phyloP scores from a whole-genome alignment of 139 green algal species.

The Coelastrella sp. region DNA sequence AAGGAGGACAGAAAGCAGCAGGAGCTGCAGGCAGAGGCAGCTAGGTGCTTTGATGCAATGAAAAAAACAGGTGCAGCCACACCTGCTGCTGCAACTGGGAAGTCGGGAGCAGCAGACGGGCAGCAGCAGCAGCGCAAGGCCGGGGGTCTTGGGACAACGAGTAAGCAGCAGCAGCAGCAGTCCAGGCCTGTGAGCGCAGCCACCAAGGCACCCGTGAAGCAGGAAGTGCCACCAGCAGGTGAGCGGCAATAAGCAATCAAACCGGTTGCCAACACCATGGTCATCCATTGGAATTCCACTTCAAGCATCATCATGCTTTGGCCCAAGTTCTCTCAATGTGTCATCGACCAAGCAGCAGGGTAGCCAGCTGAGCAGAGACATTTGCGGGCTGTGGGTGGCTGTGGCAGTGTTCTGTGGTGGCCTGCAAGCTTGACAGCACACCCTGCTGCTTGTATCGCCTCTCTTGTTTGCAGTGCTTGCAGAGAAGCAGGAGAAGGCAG shows the following conservation, averaged over 20 bases:
- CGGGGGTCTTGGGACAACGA: neutral
- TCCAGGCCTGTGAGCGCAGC: neutral
- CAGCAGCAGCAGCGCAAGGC: conserved; percentile 8
- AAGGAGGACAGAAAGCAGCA: neutral
- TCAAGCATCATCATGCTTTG: neutral
- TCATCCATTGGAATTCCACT: neutral
- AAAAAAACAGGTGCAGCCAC: neutral
- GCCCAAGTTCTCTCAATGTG: too few relatives aligned
- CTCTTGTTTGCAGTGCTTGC: neutral
- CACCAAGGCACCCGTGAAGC: neutral
- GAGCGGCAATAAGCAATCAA: neutral
- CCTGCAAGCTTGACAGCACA: neutral
- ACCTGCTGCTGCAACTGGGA: neutral
- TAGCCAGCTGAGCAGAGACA: too few relatives aligned
- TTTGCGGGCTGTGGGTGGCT: neutral
- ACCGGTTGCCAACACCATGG: neutral
- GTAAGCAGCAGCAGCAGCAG: conserved; percentile 27
- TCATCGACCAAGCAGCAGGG: too few relatives aligned
- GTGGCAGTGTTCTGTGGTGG: neutral
- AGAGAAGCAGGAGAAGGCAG: neutral
- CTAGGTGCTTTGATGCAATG: neutral
- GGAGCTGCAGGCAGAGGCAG: neutral
- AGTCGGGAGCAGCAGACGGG: neutral
- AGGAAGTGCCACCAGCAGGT: neutral
- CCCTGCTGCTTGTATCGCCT: neutral